Base-by-base conservation (phyloP, 2,329 filamentous ascomycete genomes). In the Colletotrichum sojae region DNA sequence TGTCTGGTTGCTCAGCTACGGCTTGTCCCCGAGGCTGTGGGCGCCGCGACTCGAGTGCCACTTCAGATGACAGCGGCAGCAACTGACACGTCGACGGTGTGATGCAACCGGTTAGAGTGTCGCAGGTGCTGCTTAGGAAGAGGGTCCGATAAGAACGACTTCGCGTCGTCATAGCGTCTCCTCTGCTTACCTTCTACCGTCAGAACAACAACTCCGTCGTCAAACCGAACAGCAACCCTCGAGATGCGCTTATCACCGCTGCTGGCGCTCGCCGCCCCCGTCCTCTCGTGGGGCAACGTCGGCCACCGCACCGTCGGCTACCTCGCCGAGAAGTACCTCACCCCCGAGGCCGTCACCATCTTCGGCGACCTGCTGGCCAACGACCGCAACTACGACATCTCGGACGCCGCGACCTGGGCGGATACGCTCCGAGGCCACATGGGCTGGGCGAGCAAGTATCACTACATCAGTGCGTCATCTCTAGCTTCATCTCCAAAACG, bases 291-390 rank as follows among this genome's bases (percentile, higher is more conserved):
- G 67, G 67, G 67, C 6, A 69, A 69, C 45, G 65, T 72, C 13
- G 67, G 67, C 15, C 70, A 72, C 12, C 70, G 69, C 22, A 71
- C 69, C 45, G 69, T 72, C 27, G 71, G 71, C 59, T 72, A 66
- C 10, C 65, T 71, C 18, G 69, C 65, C 54, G 69, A 72, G 62
- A 69, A 69, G 31, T 64, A 71, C 59, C 40, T 71, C 22, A 63
- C 65, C 10, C 57, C 58, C 20, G 65, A 71, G 27, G 66, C 71
- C 15, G 60, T 60, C 39, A 46, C 62, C 6, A 46, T 71, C 36
- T 56, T 71, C 20, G 69, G 65, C 18, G 55, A 71, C 31, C 67
- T 72, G 18, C 62, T 72, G 31, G 71, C 67, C 48, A 71, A 69
- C 55, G 71, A 71, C 31, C 54, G 52, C 52, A 61, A 70, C 49